Conservation (phyloP, 768 basidiomycete species). For the Termitomyces sp. region DNA sequence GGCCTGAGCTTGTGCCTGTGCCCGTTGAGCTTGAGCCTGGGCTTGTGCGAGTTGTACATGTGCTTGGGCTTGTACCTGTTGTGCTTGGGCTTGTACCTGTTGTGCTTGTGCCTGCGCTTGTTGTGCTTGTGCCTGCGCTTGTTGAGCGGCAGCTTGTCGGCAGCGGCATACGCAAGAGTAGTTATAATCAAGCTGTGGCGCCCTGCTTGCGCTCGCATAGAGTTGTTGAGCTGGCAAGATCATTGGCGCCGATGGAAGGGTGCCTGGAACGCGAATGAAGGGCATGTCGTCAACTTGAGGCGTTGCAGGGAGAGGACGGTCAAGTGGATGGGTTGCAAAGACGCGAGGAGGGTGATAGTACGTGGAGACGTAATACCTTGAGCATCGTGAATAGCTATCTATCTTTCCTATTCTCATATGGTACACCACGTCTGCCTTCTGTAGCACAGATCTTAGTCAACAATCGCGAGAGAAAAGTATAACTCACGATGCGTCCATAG, state of each 20-base stretch:
- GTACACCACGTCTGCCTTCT: conserved; percentile 6
- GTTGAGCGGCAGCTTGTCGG: background rate
- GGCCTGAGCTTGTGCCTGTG: background rate
- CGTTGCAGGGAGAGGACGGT: too few species aligned
- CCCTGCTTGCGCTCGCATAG: conserved; percentile 11
- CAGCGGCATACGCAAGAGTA: background rate
- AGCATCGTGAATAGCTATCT: background rate
- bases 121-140: background rate
- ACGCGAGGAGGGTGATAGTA: too few species aligned
- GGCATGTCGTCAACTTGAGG: too few species aligned
- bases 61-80: background rate
- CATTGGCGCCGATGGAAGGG: background rate
- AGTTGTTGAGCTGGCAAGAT: conserved; percentile 13
- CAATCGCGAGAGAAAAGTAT: background rate
- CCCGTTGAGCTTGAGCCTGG: background rate
- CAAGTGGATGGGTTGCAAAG: too few species aligned
- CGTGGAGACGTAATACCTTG: too few species aligned
- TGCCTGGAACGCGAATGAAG: background rate
- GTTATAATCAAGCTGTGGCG: background rate
- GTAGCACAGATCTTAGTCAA: background rate
- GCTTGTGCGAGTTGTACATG: background rate
- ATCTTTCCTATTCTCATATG: too few species aligned
- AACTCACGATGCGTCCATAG: conserved; percentile 16
- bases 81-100: background rate
- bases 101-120: background rate